These are phyloP conservation scores for Trifolium repens DNA, from an alignment of 306 rosid species.

Conservation along the genomic window DNA sequence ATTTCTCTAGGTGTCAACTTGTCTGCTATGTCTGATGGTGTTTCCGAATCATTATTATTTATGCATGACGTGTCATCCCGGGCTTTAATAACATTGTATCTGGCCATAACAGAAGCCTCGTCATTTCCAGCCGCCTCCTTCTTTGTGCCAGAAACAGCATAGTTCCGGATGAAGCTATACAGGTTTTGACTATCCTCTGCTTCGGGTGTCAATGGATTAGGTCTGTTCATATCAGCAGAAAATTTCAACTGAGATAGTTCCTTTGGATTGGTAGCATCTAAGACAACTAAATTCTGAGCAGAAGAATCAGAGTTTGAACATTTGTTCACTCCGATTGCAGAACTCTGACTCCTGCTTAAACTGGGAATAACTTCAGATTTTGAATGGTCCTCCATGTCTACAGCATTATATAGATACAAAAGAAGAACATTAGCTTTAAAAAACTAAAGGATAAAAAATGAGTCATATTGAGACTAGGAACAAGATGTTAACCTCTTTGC, in stretches of 20 bases:
- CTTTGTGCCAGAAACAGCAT: slow-evolving; percentile 41
- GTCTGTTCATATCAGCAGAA: slow-evolving; percentile 44
- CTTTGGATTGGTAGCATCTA: slow-evolving; percentile 39
- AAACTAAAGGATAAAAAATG: slow-evolving; percentile 15
- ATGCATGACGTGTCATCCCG: slow-evolving; percentile 43
- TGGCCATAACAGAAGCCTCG: slow-evolving; percentile 61
- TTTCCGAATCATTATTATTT: slow-evolving; percentile 30
- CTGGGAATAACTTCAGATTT: slow-evolving; percentile 43
- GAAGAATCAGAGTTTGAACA: slow-evolving; percentile 42
- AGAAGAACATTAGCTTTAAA: slow-evolving; percentile 38
- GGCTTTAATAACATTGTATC: slow-evolving; percentile 54
- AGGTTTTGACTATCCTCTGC: slow-evolving; percentile 36
- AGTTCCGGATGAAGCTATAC: slow-evolving; percentile 37
- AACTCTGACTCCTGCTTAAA: slow-evolving; percentile 43
- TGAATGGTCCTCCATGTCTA: slow-evolving; percentile 48
- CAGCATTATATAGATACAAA: slow-evolving; percentile 44
- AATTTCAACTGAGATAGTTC: slow-evolving; percentile 43
- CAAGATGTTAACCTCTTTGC: slow-evolving; percentile 58
- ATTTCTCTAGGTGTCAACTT: slow-evolving; percentile 32
- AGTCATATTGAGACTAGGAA: slow-evolving; percentile 5
- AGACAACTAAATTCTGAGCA: slow-evolving; percentile 38
- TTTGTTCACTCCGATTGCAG: slow-evolving; percentile 46
- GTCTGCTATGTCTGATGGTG: slow-evolving; percentile 44
- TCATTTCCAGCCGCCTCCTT: slow-evolving; percentile 1
- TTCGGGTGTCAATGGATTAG: slow-evolving; percentile 39